Evolutionary conservation across 176 grass and related monocot genomes (phyloP), one percentile per base, ranked within the genome.

Genomic region (Carex kokanica): DNA sequence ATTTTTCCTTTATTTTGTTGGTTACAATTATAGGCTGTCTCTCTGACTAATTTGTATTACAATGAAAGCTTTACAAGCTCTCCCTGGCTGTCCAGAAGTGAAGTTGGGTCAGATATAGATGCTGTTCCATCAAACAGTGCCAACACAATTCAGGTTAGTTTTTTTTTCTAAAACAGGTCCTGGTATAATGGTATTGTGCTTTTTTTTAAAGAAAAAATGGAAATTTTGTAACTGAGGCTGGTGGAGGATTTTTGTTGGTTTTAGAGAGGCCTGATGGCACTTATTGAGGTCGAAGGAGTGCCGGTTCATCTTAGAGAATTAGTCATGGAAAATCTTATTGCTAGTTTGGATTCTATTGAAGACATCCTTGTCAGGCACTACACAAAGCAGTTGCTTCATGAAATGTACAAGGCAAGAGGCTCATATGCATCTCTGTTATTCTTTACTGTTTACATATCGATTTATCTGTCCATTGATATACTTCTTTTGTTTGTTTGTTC

Each of bases 181-280:
- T 38, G 36, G 36, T 38, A 38, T 38, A 6, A 16, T 72, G 68
- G 40, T 47, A 72, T 72, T 72, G 11, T 75, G 23, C 49, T 54
- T 29, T 75, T 27, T n/a, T 29, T 3, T 0, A 15, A 45, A 7
- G 10, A 29, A 54, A 31, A 75, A 1, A 1, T 25, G 43, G 2
- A 74, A 31, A 55, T 29, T 75, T 75, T 52, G 64, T 13, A 6
- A 38, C 47, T 55, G 47, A 75, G 20, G 23, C 45, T 75, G 72
- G 13, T 54, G 13, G 23, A 29, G 11, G 18, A 57, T 60, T 79
- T 73, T 66, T 32, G 87, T 94, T 91, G 32, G 52, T 91, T 88
- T 80, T 90, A 98, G 95, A 98, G 95, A 88, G 89, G 95, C 63
- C 81, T 98, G 53, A 98, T 98, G 92, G 95, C 95, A 72, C 92